These are phyloP conservation scores for Eucalyptus regnans DNA, from an alignment of 345 rosid species.

Conservation along the genomic window DNA sequence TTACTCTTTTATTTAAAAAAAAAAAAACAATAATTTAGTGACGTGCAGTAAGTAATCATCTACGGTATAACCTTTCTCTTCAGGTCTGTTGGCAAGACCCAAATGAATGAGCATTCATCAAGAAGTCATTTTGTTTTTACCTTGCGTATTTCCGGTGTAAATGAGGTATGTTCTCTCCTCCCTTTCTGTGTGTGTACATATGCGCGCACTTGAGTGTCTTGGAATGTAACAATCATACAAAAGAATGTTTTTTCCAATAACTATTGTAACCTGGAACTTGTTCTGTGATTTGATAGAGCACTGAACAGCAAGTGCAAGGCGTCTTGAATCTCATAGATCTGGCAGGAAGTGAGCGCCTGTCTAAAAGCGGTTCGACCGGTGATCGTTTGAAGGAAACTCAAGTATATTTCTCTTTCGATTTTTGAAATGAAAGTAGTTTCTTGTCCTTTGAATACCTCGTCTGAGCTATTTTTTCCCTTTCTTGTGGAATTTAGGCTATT, in stretches of 20 bases:
- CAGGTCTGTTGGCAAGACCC: conserved; percentile 96
- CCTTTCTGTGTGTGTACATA: neutral
- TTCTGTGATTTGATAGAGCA: conserved; percentile 33
- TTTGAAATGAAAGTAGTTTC: neutral
- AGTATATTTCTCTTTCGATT: conserved; percentile 14
- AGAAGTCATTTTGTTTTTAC: conserved; percentile 98
- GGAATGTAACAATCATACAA: neutral
- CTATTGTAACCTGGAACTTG: neutral
- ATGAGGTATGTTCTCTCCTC: conserved; percentile 40
- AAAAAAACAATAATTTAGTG: neutral
- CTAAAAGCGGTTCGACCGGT: conserved; percentile 95
- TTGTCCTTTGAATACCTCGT: neutral
- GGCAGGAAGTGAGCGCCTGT: conserved; percentile 98
- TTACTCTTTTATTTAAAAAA: neutral
- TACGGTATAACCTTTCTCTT: neutral
- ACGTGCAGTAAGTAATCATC: neutral
- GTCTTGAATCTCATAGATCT: conserved; percentile 95
- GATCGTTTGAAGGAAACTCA: conserved; percentile 95
- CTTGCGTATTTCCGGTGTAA: conserved; percentile 66
- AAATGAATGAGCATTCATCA: conserved; percentile 94
- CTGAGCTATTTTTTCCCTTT: neutral
- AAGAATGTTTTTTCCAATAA: neutral
- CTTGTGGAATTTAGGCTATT: conserved; percentile 48
- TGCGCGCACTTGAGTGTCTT: neutral
- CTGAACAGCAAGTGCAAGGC: conserved; percentile 96